phyloP scores from a whole-genome alignment of 2,329 filamentous ascomycete species.

The Scedosporium apiospermum region DNA sequence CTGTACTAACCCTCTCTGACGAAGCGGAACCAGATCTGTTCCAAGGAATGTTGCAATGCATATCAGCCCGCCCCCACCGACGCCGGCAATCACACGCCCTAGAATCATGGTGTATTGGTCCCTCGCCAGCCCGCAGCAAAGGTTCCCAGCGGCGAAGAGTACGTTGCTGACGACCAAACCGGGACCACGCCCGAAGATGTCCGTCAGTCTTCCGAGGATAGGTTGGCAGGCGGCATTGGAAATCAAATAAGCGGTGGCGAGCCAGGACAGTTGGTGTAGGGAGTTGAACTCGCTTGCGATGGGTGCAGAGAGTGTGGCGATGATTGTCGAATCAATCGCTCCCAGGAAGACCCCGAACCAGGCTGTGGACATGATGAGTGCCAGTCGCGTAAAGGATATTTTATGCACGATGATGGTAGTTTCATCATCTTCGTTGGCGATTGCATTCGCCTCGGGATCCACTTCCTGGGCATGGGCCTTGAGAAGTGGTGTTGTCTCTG shows the following conservation, averaged over 20 bases:
- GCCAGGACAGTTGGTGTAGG: constrained; percentile 74
- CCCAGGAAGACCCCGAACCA: constrained; percentile 55
- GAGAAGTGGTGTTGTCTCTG: too few relatives aligned
- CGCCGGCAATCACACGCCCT: constrained; percentile 70
- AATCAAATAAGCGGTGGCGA: constrained; percentile 80
- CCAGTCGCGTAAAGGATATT: constrained; percentile 36
- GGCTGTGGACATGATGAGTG: constrained; percentile 43
- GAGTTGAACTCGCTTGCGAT: constrained; percentile 79
- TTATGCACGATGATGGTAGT: constrained; percentile 36
- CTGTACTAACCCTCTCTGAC: constrained; percentile 70
- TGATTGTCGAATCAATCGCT: constrained; percentile 67
- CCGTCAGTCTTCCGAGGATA: constrained; percentile 74
- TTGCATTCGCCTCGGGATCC: too few relatives aligned
- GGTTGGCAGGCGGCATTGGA: constrained; percentile 82
- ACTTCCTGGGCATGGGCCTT: too few relatives aligned
- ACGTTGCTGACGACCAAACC: constrained; percentile 73
- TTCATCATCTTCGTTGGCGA: constrained; percentile 25
- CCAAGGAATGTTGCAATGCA: constrained; percentile 62
- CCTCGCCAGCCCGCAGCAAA: constrained; percentile 69
- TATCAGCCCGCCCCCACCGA: constrained; percentile 73
- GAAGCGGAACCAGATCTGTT: constrained; percentile 62
- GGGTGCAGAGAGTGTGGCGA: constrained; percentile 74
- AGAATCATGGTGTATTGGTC: constrained; percentile 61
- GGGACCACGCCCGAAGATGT: constrained; percentile 74
- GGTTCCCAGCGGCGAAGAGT: constrained; percentile 70